Conservation (phyloP, 1,139 yeast species). For the Nematodospora anomalae region DNA sequence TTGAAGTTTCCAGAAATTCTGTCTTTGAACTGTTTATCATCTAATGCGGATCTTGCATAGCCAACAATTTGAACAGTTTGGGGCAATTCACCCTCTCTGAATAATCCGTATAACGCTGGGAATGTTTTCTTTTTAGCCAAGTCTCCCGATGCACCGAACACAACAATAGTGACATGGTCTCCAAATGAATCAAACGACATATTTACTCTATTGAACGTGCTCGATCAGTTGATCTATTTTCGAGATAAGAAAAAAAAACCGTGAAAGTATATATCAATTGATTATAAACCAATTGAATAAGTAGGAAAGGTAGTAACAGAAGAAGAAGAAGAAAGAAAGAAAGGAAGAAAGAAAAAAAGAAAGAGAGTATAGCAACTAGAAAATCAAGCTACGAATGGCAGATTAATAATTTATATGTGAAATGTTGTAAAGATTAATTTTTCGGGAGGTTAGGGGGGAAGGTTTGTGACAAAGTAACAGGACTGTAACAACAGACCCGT, state of each 20-base stretch:
- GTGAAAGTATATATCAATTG: too few species aligned
- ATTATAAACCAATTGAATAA: background rate
- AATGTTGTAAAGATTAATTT: background rate
- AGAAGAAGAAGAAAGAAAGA: background rate
- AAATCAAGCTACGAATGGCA: too few species aligned
- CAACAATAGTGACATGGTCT: slow-evolving; percentile 71
- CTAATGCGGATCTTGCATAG: slow-evolving; percentile 82
- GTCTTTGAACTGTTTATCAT: slow-evolving; percentile 58
- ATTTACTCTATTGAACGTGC: background rate
- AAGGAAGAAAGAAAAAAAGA: background rate
- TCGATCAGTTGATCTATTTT: too few species aligned
- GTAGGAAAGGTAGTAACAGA: too few species aligned
- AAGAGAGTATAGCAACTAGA: background rate
- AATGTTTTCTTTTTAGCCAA: slow-evolving; percentile 94
- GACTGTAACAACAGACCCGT: too few species aligned
- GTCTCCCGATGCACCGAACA: slow-evolving; percentile 97
- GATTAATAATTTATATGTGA: background rate
- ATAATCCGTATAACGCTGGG: slow-evolving; percentile 74
- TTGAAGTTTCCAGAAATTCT: slow-evolving; percentile 70
- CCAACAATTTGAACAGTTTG: slow-evolving; percentile 74
- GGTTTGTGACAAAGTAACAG: too few species aligned
- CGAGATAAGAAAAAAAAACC: too few species aligned
- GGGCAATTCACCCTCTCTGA: slow-evolving; percentile 79
- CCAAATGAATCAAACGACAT: slow-evolving; percentile 36
- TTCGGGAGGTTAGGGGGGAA: background rate